Conservation (phyloP, 129 eudicot genomes). For the Deinandra increscens region DNA sequence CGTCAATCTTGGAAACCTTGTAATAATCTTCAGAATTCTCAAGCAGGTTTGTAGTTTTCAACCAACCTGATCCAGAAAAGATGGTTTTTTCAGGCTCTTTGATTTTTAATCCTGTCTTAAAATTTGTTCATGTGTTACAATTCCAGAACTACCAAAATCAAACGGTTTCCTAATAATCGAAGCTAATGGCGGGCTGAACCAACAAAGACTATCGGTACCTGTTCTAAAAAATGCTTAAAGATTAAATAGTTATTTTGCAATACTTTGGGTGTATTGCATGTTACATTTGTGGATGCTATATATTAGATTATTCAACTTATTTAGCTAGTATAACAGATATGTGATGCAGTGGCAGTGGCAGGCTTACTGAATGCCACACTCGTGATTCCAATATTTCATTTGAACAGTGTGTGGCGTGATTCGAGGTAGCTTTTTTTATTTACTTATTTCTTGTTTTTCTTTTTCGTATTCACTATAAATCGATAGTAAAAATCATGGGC, state of each 20-base stretch:
- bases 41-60: slow-evolving; percentile 58
- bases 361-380: slow-evolving; percentile 96
- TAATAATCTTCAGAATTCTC: slow-evolving; percentile 47
- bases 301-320: slow-evolving; percentile 8
- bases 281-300: background rate
- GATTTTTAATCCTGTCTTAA: slow-evolving; percentile 2
- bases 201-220: slow-evolving; percentile 92
- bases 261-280: background rate
- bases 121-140: slow-evolving; percentile 23
- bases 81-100: background rate
- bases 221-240: slow-evolving; percentile 1
- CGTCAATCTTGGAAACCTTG: slow-evolving; percentile 91
- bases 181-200: slow-evolving; percentile 99
- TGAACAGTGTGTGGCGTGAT: slow-evolving; percentile 96
- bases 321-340: slow-evolving; percentile 54
- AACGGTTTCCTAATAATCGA: slow-evolving; percentile 93
- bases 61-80: slow-evolving; percentile 7
- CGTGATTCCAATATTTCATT: slow-evolving; percentile 91
- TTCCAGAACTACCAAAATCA: slow-evolving; percentile 62
- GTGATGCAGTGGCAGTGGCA: slow-evolving; percentile 98
- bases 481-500: too few relatives aligned
- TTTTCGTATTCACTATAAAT: too few relatives aligned
- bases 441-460: background rate
- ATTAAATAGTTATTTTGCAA: background rate
- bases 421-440: slow-evolving; percentile 55